These are phyloP conservation scores for Vinca major DNA, from an alignment of 305 asterid genomes.

Conservation along the genomic window DNA sequence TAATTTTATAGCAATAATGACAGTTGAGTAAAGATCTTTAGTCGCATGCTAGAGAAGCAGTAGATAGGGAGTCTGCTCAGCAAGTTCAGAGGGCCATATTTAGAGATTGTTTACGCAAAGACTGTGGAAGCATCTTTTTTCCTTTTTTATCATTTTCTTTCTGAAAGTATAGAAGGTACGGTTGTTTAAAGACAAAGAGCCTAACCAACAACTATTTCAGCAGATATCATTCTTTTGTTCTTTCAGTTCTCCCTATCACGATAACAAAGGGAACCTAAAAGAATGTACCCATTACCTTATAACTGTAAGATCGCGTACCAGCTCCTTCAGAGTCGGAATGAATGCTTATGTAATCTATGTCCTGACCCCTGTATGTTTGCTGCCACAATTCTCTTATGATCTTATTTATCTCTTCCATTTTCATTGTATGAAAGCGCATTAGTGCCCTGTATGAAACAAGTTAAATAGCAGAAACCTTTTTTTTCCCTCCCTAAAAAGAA, in stretches of 20 bases:
- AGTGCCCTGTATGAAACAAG: constrained; percentile 54
- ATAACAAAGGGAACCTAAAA: constrained; percentile 9
- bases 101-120: neutral
- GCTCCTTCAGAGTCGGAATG: constrained; percentile 93
- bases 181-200: neutral
- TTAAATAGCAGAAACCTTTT: constrained; percentile 10
- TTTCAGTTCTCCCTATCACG: neutral
- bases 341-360: constrained; percentile 88
- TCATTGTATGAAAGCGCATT: constrained; percentile 96
- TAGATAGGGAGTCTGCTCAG: neutral
- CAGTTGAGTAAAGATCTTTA: neutral
- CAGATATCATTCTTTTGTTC: neutral
- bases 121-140: neutral
- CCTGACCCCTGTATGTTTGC: constrained; percentile 99
- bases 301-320: constrained; percentile 97
- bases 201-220: neutral
- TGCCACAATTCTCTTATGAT: constrained; percentile 97
- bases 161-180: neutral
- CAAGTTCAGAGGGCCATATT: neutral
- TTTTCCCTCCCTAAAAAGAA: too few species aligned
- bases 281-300: constrained; percentile 42
- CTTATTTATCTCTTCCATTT: constrained; percentile 98
- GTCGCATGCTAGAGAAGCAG: neutral
- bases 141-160: neutral
- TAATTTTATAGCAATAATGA: constrained; percentile 3